These are phyloP conservation scores for Sequoiadendron giganteum DNA, from an alignment of 75 land plant species.

Conservation along the genomic window DNA sequence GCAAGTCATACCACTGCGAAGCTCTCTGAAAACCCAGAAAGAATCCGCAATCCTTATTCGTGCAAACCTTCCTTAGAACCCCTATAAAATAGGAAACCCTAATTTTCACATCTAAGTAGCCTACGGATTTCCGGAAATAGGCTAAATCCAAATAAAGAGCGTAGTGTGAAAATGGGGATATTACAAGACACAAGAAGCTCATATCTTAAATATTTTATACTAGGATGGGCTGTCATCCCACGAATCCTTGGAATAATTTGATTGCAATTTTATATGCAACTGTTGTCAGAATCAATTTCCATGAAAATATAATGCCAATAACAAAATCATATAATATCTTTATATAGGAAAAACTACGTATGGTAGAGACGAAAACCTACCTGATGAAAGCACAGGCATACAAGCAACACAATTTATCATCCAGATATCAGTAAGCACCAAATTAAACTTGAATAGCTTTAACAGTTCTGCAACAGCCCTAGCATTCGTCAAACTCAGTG, in stretches of 20 bases:
- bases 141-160: too few species aligned
- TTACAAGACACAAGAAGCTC: too few species aligned
- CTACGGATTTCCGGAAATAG: too few species aligned
- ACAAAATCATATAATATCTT: background rate
- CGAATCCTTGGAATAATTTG: background rate
- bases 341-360: background rate
- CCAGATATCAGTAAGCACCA: background rate
- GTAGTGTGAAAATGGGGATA: too few species aligned
- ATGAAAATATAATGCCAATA: background rate
- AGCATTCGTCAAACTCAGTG: background rate
- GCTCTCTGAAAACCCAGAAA: too few species aligned
- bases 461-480: background rate
- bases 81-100: too few species aligned
- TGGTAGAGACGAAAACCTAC: background rate
- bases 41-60: too few species aligned
- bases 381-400: background rate
- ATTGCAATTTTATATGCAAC: background rate
- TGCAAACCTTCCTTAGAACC: too few species aligned
- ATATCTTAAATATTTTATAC: too few species aligned
- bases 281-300: background rate
- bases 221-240: background rate
- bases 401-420: background rate
- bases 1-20: too few species aligned
- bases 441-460: background rate
- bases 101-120: too few species aligned